Evolutionary conservation across 2,329 filamentous ascomycete genomes (phyloP).

Genomic region (Colletotrichum lindemuthianum): DNA sequence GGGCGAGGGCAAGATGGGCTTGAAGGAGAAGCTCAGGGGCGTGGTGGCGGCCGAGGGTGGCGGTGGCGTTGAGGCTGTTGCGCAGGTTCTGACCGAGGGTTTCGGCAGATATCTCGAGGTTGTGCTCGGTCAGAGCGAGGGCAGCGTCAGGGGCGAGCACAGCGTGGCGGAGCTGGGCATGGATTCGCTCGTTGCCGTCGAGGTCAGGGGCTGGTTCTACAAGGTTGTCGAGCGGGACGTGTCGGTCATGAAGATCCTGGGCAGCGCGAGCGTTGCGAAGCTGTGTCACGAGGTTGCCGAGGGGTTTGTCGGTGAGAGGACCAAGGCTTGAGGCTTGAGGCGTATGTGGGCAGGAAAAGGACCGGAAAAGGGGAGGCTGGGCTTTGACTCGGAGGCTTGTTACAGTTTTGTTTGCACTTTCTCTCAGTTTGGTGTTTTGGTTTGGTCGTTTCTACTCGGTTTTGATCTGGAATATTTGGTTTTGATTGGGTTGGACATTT

Average conservation of each 20-base stretch:
- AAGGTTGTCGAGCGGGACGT: conserved; percentile 55
- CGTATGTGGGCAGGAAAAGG: background rate
- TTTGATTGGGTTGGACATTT: background rate
- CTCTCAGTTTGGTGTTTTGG: no score
- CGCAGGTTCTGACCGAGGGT: conserved; percentile 40
- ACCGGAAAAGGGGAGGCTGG: background rate
- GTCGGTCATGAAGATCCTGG: conserved; percentile 56
- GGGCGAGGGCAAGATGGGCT: conserved; percentile 32
- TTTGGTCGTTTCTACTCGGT: background rate
- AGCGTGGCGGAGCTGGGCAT: conserved; percentile 46
- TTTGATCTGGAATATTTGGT: background rate
- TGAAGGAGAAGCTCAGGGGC: conserved; percentile 43
- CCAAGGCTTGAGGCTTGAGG: conserved; percentile 1
- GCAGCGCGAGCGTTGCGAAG: conserved; percentile 42
- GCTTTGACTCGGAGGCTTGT: background rate
- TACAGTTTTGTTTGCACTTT: background rate
- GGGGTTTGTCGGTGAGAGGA: conserved; percentile 11
- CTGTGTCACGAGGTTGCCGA: conserved; percentile 29
- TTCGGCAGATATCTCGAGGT: conserved; percentile 41
- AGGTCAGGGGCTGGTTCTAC: conserved; percentile 58
- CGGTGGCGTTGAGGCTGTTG: conserved; percentile 36
- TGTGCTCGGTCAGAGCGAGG: conserved; percentile 37
- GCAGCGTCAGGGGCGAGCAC: conserved; percentile 43
- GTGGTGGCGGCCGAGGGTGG: conserved; percentile 32
- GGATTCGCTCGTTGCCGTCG: conserved; percentile 44